A percentile compares a stretch with the other conserved stretches of the same genome.
Evolutionary conservation across 805 yeast species (phyloP).

Genomic region (Kockiozyma suomiensis): DNA sequence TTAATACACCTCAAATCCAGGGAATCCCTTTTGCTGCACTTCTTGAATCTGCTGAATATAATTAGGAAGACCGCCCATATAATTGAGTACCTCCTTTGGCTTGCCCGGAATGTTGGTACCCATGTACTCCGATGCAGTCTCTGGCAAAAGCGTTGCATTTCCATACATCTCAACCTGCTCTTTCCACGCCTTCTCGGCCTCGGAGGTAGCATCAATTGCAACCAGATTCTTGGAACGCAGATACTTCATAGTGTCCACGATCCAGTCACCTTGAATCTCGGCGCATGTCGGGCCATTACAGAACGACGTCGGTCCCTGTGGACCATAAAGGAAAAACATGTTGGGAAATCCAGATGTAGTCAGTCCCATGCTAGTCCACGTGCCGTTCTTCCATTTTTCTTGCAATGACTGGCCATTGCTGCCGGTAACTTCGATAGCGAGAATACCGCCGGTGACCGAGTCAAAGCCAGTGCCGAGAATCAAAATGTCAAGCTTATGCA

Average conservation of each 20-base stretch:
- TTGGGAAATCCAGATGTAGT: slow-evolving; percentile 39
- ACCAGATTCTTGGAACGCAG: slow-evolving; percentile 14
- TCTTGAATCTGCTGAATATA: too few relatives aligned
- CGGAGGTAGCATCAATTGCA: slow-evolving; percentile 32
- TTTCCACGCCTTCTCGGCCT: slow-evolving; percentile 35
- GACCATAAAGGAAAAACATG: slow-evolving; percentile 42
- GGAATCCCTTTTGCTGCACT: too few relatives aligned
- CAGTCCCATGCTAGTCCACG: slow-evolving; percentile 37
- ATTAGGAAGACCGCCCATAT: background rate
- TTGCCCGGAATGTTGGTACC: slow-evolving; percentile 42
- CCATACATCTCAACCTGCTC: slow-evolving; percentile 31
- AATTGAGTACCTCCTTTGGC: slow-evolving; percentile 37
- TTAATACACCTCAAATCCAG: too few relatives aligned
- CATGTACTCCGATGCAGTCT: slow-evolving; percentile 39
- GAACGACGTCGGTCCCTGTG: slow-evolving; percentile 42
- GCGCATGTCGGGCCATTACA: slow-evolving; percentile 40
- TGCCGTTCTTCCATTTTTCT: slow-evolving; percentile 38
- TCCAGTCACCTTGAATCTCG: slow-evolving; percentile 38
- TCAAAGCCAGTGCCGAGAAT: slow-evolving; percentile 35
- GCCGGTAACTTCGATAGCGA: slow-evolving; percentile 33
- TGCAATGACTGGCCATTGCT: slow-evolving; percentile 24
- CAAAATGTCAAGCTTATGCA: slow-evolving; percentile 28
- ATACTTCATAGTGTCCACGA: slow-evolving; percentile 30
- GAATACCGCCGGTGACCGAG: slow-evolving; percentile 39
- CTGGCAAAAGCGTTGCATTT: slow-evolving; percentile 34